Evolutionary conservation across 495 filamentous ascomycete genomes (phyloP), one percentile per base, ranked within the genome.

Genomic region (Aspergillus bridgeri): DNA sequence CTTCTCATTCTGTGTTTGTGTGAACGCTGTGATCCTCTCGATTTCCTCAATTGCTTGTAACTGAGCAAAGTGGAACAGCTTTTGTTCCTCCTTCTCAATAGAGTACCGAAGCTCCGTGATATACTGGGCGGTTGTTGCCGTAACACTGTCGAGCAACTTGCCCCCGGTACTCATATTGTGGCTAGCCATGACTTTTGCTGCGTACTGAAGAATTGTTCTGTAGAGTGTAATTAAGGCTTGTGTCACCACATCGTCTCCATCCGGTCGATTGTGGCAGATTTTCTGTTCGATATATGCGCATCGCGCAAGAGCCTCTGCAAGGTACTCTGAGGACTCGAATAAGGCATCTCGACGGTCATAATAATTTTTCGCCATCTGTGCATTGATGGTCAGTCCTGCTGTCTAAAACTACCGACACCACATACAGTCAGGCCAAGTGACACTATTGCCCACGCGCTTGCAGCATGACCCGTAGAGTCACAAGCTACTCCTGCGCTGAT

Each of bases 401-500:
- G 23, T 42, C 15, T 11, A 48, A 48, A 38, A 48, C 25, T 27
- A 27, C 25, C 18, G n/a, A 3, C 18, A 56, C 22, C 17, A 38
- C 44, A n/a, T 49, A 56, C 54, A 25, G 22, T 56, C 13, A 56
- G 48, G 18, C 54, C 54, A 4, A 56, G 45, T 18, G 45, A 60
- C 6, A 64, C 49, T 6, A 64, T 21, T 24, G 54, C 22, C 61
- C 61, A 64, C 38, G 57, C 61, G 44, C 53, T 64, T 18, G 61
- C 53, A 27, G 57, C 57, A 43, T 60, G 51, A 4, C 51, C 19
- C 6, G 61, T 64, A 8, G 57, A 50, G 25, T 64, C 61, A 51
- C 54, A 22, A 11, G 48, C 54, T 42, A 49, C 61, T n/a, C 54
- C 57, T 11, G 49, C 38, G 19, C 20, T 42, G 54, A 60, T 58